Conservation (phyloP, 179 eudicot genomes). For the Actinidia chinensis region DNA sequence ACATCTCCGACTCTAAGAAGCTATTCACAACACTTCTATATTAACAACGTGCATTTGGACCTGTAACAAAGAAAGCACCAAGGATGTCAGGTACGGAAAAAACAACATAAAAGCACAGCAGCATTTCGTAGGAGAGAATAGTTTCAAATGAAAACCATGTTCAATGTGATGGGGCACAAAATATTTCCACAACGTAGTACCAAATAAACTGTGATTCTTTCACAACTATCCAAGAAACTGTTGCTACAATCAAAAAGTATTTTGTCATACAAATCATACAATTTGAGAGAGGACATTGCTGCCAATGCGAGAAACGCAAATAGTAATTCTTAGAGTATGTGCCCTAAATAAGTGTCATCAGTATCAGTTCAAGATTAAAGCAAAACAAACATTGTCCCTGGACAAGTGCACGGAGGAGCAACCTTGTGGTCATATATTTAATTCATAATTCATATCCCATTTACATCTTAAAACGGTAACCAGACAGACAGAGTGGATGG, state of each 20-base stretch:
- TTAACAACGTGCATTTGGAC: constrained; percentile 3
- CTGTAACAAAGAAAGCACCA: constrained; percentile 24
- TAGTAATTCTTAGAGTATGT: not conserved
- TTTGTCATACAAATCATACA: not conserved
- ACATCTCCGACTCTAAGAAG: constrained; percentile 14
- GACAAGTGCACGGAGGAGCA: too few relatives aligned
- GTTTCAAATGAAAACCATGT: constrained; percentile 7
- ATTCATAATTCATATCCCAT: not conserved
- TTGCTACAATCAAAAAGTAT: not conserved
- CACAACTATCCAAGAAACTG: not conserved
- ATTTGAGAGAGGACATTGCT: not conserved
- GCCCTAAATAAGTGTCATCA: not conserved
- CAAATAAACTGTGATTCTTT: not conserved
- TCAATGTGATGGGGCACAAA: not conserved
- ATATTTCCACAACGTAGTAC: not conserved
- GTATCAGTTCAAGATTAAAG: not conserved
- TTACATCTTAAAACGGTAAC: not conserved
- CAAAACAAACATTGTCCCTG: not conserved
- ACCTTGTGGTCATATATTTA: too few relatives aligned
- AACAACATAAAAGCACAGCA: not conserved
- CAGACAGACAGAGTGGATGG: not conserved
- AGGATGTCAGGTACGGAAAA: not conserved
- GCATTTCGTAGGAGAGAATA: not conserved
- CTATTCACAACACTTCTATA: constrained; percentile 19
- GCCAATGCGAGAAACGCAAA: not conserved